Evolutionary conservation across 306 rosid genomes (phyloP), one percentile per base, ranked within the genome.

Genomic region (Sophora flavescens): DNA sequence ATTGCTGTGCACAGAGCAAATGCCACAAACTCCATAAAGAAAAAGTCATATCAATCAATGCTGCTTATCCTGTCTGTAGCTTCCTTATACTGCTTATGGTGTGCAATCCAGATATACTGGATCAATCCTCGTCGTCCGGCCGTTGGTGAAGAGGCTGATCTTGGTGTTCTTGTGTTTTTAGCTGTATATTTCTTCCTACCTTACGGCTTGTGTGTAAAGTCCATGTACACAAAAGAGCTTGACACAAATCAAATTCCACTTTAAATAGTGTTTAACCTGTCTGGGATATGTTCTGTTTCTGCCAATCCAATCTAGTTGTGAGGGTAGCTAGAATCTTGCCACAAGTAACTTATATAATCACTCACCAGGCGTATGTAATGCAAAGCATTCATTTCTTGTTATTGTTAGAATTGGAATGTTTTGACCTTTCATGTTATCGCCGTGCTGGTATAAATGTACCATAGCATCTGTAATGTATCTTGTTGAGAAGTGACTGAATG

Each of bases 121-220:
- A 77, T 73, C 17, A 77, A 26, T 75, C 96, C 96, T 26, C 97
- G 88, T 9, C 91, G 88, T 18, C 82, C 98, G 0, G 93, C 98
- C 0, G 88, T 91, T 51, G 97, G 97, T 9, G 97, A 93, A 91
- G 98, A 93, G 80, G 97, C 98, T 30, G 98, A 93, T 80, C 96
- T 90, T 13, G 97, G 98, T 63, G 94, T 91, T 83, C 63, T 93
- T 7, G 83, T 91, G 50, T 93, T 93, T 64, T 82, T 91, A 52
- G 90, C 88, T 57, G 6, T 45, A 3, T 93, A 78, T 74, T 85
- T 91, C 50, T 88, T 88, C 79, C 86, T 90, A 59, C 97, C 97
- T 62, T 88, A 87, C 28, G 67, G 78, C 76, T 75, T 92, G 74
- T 90, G 97, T 80, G 87, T 90, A 57, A 66, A 69, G 68, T 90